Percentiles rank a stretch among this genome's conserved stretches.
Evolutionary conservation across 2,329 filamentous ascomycete genomes (phyloP).

Genomic region (Ophiosphaerella korrae): DNA sequence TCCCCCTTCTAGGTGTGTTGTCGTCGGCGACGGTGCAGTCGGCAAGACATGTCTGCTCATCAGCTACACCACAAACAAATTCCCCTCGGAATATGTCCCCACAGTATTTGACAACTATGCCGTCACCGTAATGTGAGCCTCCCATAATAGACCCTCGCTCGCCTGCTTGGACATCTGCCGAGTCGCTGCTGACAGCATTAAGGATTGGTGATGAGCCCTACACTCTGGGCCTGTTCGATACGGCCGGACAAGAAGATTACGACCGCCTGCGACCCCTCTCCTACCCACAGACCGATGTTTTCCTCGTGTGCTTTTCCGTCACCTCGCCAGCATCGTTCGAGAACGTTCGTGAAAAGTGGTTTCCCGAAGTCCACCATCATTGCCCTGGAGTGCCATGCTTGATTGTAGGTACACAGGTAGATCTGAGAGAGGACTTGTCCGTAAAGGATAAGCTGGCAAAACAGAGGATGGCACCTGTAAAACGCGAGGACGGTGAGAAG

Average conservation of each 20-base stretch:
- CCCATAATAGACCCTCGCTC: conserved; percentile 2
- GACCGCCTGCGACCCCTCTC: conserved; percentile 94
- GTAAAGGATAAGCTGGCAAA: conserved; percentile 91
- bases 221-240: conserved; percentile 96
- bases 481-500: conserved; percentile 88
- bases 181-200: conserved; percentile 33
- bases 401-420: conserved; percentile 96
- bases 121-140: conserved; percentile 94
- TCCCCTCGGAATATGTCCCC: conserved; percentile 98
- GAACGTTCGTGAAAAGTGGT: conserved; percentile 99
- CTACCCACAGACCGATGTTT: conserved; percentile 98
- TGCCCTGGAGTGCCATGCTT: conserved; percentile 97
- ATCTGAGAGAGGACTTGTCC: conserved; percentile 85
- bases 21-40: conserved; percentile 98
- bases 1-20: conserved; percentile 75
- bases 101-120: conserved; percentile 99
- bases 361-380: conserved; percentile 97
- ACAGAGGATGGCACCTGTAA: conserved; percentile 94
- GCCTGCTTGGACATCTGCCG: neutral
- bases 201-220: conserved; percentile 99
- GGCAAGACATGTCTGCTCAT: conserved; percentile 99
- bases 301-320: conserved; percentile 98
- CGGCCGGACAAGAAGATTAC: conserved; percentile 98
- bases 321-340: conserved; percentile 97
- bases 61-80: conserved; percentile 99